These are phyloP conservation scores for Gentiana straminea DNA, from an alignment of 257 asterid genomes.

Conservation along the genomic window DNA sequence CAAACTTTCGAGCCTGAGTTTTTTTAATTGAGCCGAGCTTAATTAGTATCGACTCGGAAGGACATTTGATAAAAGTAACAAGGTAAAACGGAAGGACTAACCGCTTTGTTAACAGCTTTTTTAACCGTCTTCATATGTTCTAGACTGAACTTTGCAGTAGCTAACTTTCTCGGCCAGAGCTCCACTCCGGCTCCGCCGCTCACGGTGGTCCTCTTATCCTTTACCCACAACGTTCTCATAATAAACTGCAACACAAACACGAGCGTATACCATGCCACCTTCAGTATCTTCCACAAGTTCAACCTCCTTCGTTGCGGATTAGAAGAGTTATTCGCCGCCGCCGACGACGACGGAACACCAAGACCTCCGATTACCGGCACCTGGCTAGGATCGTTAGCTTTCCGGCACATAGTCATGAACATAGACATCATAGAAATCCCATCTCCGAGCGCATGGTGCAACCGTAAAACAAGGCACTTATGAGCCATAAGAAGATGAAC, in stretches of 20 bases:
- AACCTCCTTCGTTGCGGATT: constrained; percentile 8
- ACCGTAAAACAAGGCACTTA: constrained; percentile 36
- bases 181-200: constrained; percentile 42
- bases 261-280: constrained; percentile 24
- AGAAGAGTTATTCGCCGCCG: too few relatives aligned
- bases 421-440: constrained; percentile 65
- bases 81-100: background rate
- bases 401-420: constrained; percentile 46
- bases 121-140: constrained; percentile 32
- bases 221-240: constrained; percentile 24
- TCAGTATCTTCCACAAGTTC: constrained; percentile 21
- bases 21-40: too few relatives aligned
- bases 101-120: constrained; percentile 18
- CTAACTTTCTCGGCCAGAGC: constrained; percentile 40
- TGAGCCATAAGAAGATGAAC: constrained; percentile 54
- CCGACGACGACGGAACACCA: constrained; percentile 13
- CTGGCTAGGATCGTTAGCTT: constrained; percentile 34
- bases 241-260: constrained; percentile 21
- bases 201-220: constrained; percentile 23
- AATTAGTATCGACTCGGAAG: too few relatives aligned
- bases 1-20: too few relatives aligned
- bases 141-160: constrained; percentile 26
- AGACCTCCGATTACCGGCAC: constrained; percentile 20
- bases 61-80: too few relatives aligned
- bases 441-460: constrained; percentile 84